These are phyloP conservation scores for Yarrowia hollandica DNA, from an alignment of 805 yeast species.

Conservation along the genomic window DNA sequence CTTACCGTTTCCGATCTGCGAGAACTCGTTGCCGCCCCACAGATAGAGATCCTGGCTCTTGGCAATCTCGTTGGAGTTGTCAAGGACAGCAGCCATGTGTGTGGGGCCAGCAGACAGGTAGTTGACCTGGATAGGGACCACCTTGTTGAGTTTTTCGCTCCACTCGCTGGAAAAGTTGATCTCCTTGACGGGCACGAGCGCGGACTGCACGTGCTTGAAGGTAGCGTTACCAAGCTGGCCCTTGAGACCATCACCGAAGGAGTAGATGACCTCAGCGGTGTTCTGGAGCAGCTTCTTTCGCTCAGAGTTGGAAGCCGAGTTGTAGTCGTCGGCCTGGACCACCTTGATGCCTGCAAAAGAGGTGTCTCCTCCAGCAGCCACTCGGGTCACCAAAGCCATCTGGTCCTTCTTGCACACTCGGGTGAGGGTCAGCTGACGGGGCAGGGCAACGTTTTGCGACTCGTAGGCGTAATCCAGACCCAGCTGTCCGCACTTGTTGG, in stretches of 20 bases:
- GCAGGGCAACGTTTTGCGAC: constrained; percentile 69
- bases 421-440: constrained; percentile 52
- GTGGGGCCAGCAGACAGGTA: constrained; percentile 62
- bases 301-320: constrained; percentile 29
- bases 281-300: constrained; percentile 13
- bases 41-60: constrained; percentile 53
- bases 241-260: constrained; percentile 80
- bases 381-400: constrained; percentile 38
- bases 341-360: constrained; percentile 48
- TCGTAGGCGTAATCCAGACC: constrained; percentile 67
- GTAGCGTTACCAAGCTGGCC: constrained; percentile 86
- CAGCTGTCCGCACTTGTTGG: constrained; percentile 79
- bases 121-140: constrained; percentile 51
- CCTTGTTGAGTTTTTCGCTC: constrained; percentile 48
- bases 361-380: constrained; percentile 72
- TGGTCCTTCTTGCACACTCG: constrained; percentile 49
- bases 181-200: constrained; percentile 60
- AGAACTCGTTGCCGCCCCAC: constrained; percentile 84
- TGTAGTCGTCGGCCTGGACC: constrained; percentile 37
- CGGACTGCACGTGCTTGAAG: constrained; percentile 68
- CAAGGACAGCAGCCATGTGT: constrained; percentile 61
- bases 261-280: constrained; percentile 41
- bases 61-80: constrained; percentile 45
- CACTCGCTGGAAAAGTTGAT: constrained; percentile 53
- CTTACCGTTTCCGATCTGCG: constrained; percentile 85